These are phyloP conservation scores for Trichoderma asperelloides DNA, from an alignment of 495 filamentous ascomycete genomes.

Conservation along the genomic window DNA sequence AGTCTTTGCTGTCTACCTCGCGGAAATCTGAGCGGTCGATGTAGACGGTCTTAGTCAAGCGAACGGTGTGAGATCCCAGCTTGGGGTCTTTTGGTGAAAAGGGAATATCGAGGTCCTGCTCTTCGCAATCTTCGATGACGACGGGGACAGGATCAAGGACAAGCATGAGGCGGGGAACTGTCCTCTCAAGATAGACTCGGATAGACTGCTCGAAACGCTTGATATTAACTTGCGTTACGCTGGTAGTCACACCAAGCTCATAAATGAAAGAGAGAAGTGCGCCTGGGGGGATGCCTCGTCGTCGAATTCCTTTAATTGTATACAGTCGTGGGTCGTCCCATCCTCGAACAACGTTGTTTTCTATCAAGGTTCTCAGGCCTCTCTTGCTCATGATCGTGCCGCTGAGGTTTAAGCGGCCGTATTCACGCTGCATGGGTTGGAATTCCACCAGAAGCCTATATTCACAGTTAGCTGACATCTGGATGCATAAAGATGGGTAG, in stretches of 20 bases:
- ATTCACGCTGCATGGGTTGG: conserved; percentile 74
- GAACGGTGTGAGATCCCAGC: conserved; percentile 52
- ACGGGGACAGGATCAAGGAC: conserved; percentile 75
- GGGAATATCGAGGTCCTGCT: conserved; percentile 58
- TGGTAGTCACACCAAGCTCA: conserved; percentile 78
- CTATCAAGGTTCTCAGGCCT: conserved; percentile 68
- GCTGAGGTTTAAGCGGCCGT: conserved; percentile 69
- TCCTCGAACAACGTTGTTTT: conserved; percentile 60
- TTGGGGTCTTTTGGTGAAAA: conserved; percentile 67
- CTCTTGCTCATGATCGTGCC: conserved; percentile 82
- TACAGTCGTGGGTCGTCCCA: conserved; percentile 90
- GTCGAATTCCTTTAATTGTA: conserved; percentile 75
- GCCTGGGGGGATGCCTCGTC: conserved; percentile 76
- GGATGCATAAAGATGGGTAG: background rate
- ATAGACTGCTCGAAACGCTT: conserved; percentile 69
- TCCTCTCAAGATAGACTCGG: conserved; percentile 70
- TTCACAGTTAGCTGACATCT: conserved; percentile 14
- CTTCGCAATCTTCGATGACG: conserved; percentile 65
- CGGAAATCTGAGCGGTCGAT: conserved; percentile 93
- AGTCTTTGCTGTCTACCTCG: conserved; percentile 72
- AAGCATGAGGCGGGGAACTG: conserved; percentile 80
- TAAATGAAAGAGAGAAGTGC: conserved; percentile 83
- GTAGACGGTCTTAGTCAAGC: conserved; percentile 78
- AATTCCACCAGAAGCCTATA: conserved; percentile 53
- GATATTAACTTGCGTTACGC: conserved; percentile 62